Conservation (phyloP, 2,329 filamentous ascomycete genomes). For the Acarospora socialis region DNA sequence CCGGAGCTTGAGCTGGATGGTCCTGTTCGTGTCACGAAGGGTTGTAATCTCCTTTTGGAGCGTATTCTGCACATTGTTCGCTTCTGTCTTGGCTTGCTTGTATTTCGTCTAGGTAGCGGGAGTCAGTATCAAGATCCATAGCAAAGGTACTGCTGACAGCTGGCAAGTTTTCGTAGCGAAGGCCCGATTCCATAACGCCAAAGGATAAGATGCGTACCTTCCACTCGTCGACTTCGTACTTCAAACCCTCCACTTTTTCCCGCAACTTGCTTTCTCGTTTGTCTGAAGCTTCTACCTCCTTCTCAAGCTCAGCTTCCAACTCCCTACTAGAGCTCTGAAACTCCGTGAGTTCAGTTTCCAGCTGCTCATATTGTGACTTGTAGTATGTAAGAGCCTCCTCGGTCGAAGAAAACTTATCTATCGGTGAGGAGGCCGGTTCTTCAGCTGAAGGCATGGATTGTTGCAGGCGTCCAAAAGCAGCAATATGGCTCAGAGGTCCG, state of each 20-base stretch:
- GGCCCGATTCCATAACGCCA: constrained; percentile 1
- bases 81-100: constrained; percentile 84
- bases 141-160: background rate
- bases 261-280: constrained; percentile 76
- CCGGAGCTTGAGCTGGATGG: constrained; percentile 67
- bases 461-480: constrained; percentile 5
- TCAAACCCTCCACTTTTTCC: constrained; percentile 71
- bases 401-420: constrained; percentile 25
- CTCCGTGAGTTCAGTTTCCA: constrained; percentile 81
- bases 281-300: constrained; percentile 89
- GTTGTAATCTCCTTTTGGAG: constrained; percentile 94
- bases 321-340: constrained; percentile 91
- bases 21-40: constrained; percentile 70
- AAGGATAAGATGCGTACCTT: constrained; percentile 50
- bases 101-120: constrained; percentile 60
- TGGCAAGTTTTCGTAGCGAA: constrained; percentile 1
- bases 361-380: constrained; percentile 86
- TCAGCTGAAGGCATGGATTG: constrained; percentile 3
- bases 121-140: background rate
- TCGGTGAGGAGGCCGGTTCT: constrained; percentile 11
- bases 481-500: constrained; percentile 2
- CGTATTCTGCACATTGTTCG: constrained; percentile 65
- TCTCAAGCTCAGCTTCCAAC: constrained; percentile 85
- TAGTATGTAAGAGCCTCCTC: constrained; percentile 84
- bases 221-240: constrained; percentile 94